These are phyloP conservation scores for Scutellaria minor DNA, from an alignment of 257 asterid genomes.

Conservation along the genomic window DNA sequence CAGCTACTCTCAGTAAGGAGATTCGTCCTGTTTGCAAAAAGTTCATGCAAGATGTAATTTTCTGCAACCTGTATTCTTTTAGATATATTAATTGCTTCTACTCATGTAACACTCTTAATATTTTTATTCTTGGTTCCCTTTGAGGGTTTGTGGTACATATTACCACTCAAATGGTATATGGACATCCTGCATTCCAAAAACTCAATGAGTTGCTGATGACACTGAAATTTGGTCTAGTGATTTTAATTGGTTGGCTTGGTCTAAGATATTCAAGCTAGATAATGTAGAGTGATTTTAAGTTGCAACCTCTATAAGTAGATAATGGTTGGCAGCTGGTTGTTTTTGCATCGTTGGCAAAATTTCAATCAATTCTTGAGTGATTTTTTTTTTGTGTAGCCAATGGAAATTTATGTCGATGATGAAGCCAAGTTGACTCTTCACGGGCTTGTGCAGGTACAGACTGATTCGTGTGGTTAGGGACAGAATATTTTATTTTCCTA, in stretches of 20 bases:
- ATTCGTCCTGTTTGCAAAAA: constrained; percentile 92
- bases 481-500: neutral
- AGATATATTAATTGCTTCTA: constrained; percentile 9
- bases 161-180: neutral
- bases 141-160: neutral
- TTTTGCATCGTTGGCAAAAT: constrained; percentile 19
- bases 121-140: neutral
- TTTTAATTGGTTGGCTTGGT: neutral
- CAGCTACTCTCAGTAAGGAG: constrained; percentile 87
- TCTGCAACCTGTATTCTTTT: constrained; percentile 40
- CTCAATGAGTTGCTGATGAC: neutral
- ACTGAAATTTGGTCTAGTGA: neutral
- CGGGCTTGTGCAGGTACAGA: constrained; percentile 78
- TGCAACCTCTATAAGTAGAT: constrained; percentile 9
- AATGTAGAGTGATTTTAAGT: neutral
- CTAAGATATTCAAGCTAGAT: constrained; percentile 4
- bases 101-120: neutral
- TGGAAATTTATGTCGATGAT: constrained; percentile 88
- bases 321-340: constrained; percentile 16
- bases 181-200: neutral
- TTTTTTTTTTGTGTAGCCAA: constrained; percentile 65
- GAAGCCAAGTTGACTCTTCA: constrained; percentile 89
- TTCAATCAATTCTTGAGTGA: constrained; percentile 45
- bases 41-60: constrained; percentile 87
- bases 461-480: neutral